Evolutionary conservation across 2,329 filamentous ascomycete genomes (phyloP).

Genomic region (Talaromyces sp.): DNA sequence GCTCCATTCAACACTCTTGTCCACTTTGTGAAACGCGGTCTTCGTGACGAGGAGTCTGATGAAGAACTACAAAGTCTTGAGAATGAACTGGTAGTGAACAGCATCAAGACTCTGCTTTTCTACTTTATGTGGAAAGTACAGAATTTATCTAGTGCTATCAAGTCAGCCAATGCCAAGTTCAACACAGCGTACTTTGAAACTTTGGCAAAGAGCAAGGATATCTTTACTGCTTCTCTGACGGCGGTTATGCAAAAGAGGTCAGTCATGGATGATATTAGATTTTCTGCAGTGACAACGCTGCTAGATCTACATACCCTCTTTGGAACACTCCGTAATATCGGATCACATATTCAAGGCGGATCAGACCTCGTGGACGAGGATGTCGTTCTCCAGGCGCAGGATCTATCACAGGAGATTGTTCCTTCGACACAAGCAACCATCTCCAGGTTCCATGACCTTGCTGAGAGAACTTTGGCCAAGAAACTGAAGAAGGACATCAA

Average conservation of each 20-base stretch:
- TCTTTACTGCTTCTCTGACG: slow-evolving; percentile 45
- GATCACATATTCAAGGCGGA: slow-evolving; percentile 32
- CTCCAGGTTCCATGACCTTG: slow-evolving; percentile 68
- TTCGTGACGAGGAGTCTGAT: slow-evolving; percentile 57
- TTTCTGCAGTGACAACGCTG: slow-evolving; percentile 68
- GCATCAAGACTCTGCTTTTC: slow-evolving; percentile 71
- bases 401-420: slow-evolving; percentile 65
- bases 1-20: slow-evolving; percentile 62
- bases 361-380: slow-evolving; percentile 43
- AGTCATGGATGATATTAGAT: slow-evolving; percentile 67
- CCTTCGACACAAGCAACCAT: slow-evolving; percentile 60
- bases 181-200: slow-evolving; percentile 61
- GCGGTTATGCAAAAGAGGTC: slow-evolving; percentile 46
- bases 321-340: slow-evolving; percentile 59
- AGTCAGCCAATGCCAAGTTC: slow-evolving; percentile 51
- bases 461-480: slow-evolving; percentile 74
- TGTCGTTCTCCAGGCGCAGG: slow-evolving; percentile 51
- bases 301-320: slow-evolving; percentile 81
- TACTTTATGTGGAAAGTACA: slow-evolving; percentile 95
- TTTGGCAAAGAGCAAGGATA: slow-evolving; percentile 57
- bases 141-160: slow-evolving; percentile 51
- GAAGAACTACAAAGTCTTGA: slow-evolving; percentile 70
- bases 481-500: slow-evolving; percentile 44
- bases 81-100: slow-evolving; percentile 69
- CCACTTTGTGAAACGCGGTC: slow-evolving; percentile 67